These are phyloP conservation scores for Hanseniaspora occidentalis DNA, from an alignment of 805 yeast species.

Conservation along the genomic window DNA sequence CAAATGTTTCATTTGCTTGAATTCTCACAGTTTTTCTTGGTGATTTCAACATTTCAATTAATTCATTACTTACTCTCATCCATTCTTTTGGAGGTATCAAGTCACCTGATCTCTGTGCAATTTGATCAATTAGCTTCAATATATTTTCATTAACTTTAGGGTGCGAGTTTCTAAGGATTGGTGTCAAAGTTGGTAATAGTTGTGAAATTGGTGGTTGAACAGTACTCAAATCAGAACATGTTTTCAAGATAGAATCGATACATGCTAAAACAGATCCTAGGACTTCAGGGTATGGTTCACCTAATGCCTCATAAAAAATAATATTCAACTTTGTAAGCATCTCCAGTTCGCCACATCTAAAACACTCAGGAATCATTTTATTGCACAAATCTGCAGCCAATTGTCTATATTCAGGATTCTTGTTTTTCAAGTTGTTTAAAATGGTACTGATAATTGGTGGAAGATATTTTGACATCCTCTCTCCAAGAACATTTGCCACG, in stretches of 20 bases:
- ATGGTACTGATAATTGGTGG: constrained; percentile 61
- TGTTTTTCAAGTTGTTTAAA: constrained; percentile 60
- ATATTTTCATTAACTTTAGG: constrained; percentile 83
- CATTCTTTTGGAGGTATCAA: constrained; percentile 85
- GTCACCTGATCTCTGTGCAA: constrained; percentile 72
- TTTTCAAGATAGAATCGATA: constrained; percentile 45
- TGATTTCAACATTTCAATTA: constrained; percentile 79
- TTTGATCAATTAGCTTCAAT: constrained; percentile 65
- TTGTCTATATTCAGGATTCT: constrained; percentile 59
- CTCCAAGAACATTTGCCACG: constrained; percentile 48
- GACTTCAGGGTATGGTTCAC: constrained; percentile 91
- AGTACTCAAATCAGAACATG: constrained; percentile 38
- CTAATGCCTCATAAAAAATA: constrained; percentile 78
- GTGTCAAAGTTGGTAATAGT: constrained; percentile 77
- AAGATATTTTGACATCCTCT: constrained; percentile 56
- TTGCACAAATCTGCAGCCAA: constrained; percentile 74
- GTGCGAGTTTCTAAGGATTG: constrained; percentile 79
- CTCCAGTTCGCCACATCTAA: constrained; percentile 49
- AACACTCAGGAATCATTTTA: constrained; percentile 52
- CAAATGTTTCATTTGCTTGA: constrained; percentile 85
- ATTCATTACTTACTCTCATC: constrained; percentile 91
- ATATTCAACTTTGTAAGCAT: constrained; percentile 57
- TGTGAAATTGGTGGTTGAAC: constrained; percentile 76
- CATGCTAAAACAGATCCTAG: constrained; percentile 76
- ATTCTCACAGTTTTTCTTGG: constrained; percentile 63